Percentiles rank a stretch among this genome's conserved stretches.
Conservation (phyloP, 1,284 basidiomycete genomes). For the Inonotus obliquus region DNA sequence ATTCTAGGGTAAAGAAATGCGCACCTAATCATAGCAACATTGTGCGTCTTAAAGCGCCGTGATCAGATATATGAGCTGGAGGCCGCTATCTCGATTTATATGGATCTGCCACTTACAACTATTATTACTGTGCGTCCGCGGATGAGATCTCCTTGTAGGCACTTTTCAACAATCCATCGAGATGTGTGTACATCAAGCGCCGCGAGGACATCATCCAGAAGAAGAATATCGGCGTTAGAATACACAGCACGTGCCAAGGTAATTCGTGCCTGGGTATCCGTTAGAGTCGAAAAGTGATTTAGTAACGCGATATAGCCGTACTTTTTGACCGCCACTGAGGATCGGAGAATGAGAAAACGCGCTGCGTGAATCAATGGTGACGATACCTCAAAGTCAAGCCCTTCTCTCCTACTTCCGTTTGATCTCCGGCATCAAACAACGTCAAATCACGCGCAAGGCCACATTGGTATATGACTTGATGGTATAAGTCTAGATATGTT, state of each 20-base stretch:
- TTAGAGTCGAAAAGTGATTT: neutral
- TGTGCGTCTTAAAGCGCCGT: conserved; percentile 51
- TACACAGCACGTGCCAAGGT: conserved; percentile 74
- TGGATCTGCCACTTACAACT: conserved; percentile 44
- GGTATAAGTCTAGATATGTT: neutral
- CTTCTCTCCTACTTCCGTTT: conserved; percentile 68
- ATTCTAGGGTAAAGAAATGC: neutral
- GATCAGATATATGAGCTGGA: neutral
- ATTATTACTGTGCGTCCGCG: conserved; percentile 66
- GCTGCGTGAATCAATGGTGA: conserved; percentile 5
- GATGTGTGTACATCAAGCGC: conserved; percentile 56
- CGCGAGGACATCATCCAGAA: conserved; percentile 56
- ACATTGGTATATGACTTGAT: conserved; percentile 29
- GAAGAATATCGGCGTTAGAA: conserved; percentile 52
- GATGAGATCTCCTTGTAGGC: conserved; percentile 66
- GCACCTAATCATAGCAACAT: conserved; percentile 47
- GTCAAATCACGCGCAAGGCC: conserved; percentile 34
- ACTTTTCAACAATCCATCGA: conserved; percentile 72
- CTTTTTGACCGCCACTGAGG: conserved; percentile 69
- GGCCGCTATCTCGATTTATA: neutral
- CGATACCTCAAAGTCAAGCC: conserved; percentile 48
- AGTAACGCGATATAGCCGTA: neutral
- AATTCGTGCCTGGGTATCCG: conserved; percentile 48
- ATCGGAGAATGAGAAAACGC: neutral
- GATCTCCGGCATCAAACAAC: conserved; percentile 48